Evolutionary conservation across 768 basidiomycete species (phyloP).

Genomic region (Auriscalpium microsporum): DNA sequence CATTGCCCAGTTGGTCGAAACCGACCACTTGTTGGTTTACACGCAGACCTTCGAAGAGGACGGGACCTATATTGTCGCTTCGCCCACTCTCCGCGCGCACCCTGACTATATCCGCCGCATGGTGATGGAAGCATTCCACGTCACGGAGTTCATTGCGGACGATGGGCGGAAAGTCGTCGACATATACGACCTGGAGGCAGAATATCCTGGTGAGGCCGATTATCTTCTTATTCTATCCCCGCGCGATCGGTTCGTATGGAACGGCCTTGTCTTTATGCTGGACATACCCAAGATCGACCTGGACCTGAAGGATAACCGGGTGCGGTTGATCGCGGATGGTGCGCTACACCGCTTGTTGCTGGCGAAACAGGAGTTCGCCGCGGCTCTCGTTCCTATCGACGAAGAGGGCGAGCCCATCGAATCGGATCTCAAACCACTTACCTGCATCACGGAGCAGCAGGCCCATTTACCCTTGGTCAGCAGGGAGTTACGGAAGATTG

Average conservation of each 20-base stretch:
- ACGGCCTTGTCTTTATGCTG: slow-evolving; percentile 75
- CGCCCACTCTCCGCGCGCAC: slow-evolving; percentile 63
- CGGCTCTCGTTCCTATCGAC: slow-evolving; percentile 52
- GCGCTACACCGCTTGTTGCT: slow-evolving; percentile 63
- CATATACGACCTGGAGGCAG: slow-evolving; percentile 35
- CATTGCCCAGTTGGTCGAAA: slow-evolving; percentile 67
- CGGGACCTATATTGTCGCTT: slow-evolving; percentile 87
- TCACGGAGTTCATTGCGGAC: slow-evolving; percentile 48
- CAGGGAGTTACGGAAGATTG: slow-evolving; percentile 82
- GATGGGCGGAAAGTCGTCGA: slow-evolving; percentile 43
- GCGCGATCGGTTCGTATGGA: slow-evolving; percentile 82
- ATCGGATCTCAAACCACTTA: slow-evolving; percentile 29
- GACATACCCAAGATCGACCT: slow-evolving; percentile 71
- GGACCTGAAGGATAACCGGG: slow-evolving; percentile 77
- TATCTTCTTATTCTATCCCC: slow-evolving; percentile 88
- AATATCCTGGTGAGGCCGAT: slow-evolving; percentile 54
- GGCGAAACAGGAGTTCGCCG: slow-evolving; percentile 71
- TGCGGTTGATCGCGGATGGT: slow-evolving; percentile 89
- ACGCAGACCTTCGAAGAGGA: slow-evolving; percentile 80
- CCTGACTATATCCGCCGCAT: slow-evolving; percentile 73
- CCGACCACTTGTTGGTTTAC: slow-evolving; percentile 92
- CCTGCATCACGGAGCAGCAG: slow-evolving; percentile 62
- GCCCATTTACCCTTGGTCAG: slow-evolving; percentile 90
- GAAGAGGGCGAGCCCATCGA: slow-evolving; percentile 53
- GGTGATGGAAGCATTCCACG: slow-evolving; percentile 78